Percentiles rank a stretch among this genome's conserved stretches.
Conservation (phyloP, 2,329 filamentous ascomycete genomes). For the Calonectria pseudoturangicola region DNA sequence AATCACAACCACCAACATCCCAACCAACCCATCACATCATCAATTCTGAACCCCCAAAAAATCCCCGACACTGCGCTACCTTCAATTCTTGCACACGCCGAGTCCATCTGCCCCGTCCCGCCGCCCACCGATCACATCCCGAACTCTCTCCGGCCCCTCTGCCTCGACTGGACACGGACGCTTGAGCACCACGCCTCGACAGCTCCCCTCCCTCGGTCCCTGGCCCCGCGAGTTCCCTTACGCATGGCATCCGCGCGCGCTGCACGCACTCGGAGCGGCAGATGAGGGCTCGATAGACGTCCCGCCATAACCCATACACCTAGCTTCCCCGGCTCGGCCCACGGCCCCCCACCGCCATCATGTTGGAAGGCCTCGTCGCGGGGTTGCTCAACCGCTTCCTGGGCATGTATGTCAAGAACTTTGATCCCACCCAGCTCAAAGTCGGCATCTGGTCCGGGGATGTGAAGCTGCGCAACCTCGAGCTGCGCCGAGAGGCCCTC, state of each 20-base stretch:
- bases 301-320: slow-evolving; percentile 41
- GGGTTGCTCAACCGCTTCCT: slow-evolving; percentile 98
- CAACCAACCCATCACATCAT: slow-evolving; percentile 20
- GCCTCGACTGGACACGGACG: slow-evolving; percentile 28
- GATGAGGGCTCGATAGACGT: slow-evolving; percentile 51
- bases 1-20: slow-evolving; percentile 17
- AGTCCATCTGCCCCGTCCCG: slow-evolving; percentile 1
- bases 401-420: slow-evolving; percentile 99
- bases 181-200: slow-evolving; percentile 2
- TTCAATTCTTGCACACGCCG: slow-evolving; percentile 7
- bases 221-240: slow-evolving; percentile 40
- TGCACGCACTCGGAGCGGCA: slow-evolving; percentile 44
- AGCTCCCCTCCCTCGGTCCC: slow-evolving; percentile 15
- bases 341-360: slow-evolving; percentile 79
- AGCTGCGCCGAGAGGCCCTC: slow-evolving; percentile 94
- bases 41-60: slow-evolving; percentile 14
- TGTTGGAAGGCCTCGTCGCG: slow-evolving; percentile 98
- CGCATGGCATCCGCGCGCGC: slow-evolving; percentile 49
- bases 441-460: slow-evolving; percentile 99
- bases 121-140: slow-evolving; percentile 13
- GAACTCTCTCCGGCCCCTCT: slow-evolving; percentile 21
- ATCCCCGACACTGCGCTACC: not conserved
- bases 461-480: slow-evolving; percentile 93
- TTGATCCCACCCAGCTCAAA: slow-evolving; percentile 97
- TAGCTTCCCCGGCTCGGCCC: slow-evolving; percentile 78